Base-by-base conservation (phyloP, 257 asterid species). In the Solanum sparsipilum region DNA sequence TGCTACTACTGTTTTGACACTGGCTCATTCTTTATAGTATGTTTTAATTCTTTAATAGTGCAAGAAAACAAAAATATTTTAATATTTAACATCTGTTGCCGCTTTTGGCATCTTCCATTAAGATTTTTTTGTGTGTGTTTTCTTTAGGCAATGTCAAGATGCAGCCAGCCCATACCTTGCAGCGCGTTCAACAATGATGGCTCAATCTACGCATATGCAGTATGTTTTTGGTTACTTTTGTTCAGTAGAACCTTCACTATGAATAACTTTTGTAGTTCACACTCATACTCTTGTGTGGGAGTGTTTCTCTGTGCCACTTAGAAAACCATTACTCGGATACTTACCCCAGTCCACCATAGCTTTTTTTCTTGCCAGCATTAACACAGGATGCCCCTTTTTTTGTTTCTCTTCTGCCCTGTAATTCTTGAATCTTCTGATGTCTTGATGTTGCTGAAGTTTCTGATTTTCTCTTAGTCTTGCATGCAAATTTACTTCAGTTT, bases 101-200 rank as follows among this genome's bases (percentile, higher is more conserved):
- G 27, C 38, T 72, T 73, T 81, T 46, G 68, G 85, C 68, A 16
- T 81, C 41, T 46, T 31, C 41, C 35, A 9, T 81, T 81, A 29
- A 29, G 27, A 15, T 16, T 41, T 79, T 79, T 10, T 56, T 87
- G 82, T 87, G 44, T 84, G 87, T 87, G 7, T 74, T 36, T 34
- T 90, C 68, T 90, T 46, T 88, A 97, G 99, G 99, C 98, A 67
- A 96, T 97, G 98, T 6, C 83, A 52, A 93, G 98, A 91, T 95
- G 98, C 97, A 91, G 81, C 87, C 98, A 95, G 88, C 97, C 99
- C 83, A 95, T 95, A 84, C 93, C 97, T 71, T 94, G 96, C 94
- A 93, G 99, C 78, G 67, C 94, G 44, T 97, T 95, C 93, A 97
- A 95, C 96, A 89, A 91, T 38, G 99, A 97, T 88, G 99, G 98